Percentiles rank a stretch among this genome's conserved stretches.
phyloP scores from a whole-genome alignment of 2,329 filamentous ascomycete species.

The Fusarium solani-melongenae region DNA sequence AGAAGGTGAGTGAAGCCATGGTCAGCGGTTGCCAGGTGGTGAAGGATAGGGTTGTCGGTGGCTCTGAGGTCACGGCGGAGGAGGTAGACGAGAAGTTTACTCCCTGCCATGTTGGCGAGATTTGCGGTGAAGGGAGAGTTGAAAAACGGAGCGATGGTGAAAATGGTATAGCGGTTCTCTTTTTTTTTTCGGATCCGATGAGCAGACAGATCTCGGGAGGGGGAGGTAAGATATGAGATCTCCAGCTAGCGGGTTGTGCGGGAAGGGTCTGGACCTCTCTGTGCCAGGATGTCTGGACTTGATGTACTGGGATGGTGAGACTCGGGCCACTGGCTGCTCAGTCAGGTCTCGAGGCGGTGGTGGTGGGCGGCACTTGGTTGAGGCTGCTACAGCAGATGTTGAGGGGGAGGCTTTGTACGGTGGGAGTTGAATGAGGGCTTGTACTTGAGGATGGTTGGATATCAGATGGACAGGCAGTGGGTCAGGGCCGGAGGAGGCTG shows the following conservation, averaged over 20 bases:
- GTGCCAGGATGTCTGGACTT: neutral
- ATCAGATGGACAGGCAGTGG: neutral
- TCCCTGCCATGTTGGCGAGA: conserved; percentile 45
- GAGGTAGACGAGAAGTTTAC: conserved; percentile 74
- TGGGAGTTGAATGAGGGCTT: conserved; percentile 15
- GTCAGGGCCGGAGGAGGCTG: neutral
- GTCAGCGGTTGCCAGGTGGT: conserved; percentile 62
- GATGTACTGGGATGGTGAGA: conserved; percentile 4
- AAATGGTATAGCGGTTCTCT: neutral
- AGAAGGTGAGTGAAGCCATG: conserved; percentile 75
- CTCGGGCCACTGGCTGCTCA: neutral
- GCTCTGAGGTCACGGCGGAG: conserved; percentile 79
- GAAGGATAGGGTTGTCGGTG: conserved; percentile 79
- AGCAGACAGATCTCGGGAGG: conserved; percentile 7
- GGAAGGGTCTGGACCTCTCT: conserved; percentile 4
- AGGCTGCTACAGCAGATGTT: conserved; percentile 8
- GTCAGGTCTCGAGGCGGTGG: neutral
- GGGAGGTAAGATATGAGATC: conserved; percentile 10
- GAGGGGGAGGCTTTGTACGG: neutral
- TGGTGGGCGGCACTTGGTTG: conserved; percentile 7
- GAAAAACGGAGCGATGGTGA: neutral
- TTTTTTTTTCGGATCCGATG: neutral
- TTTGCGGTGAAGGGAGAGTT: neutral
- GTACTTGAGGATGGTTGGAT: neutral
- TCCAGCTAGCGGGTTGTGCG: conserved; percentile 8